Evolutionary conservation across 192 early-diverging fungal species (phyloP).

Genomic region (Diversispora epigaea): DNA sequence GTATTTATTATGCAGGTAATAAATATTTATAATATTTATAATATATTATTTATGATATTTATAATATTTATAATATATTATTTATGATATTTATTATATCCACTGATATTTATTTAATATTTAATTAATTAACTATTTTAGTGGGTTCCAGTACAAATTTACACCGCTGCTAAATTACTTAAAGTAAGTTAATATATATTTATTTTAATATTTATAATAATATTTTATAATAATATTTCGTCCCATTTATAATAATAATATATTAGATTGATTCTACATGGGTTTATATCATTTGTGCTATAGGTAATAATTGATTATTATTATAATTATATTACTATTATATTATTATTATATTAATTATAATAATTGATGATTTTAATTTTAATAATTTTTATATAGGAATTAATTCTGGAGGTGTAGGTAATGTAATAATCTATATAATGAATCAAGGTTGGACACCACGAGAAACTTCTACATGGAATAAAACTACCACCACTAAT

Average conservation of each 20-base stretch:
- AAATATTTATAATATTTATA: neutral
- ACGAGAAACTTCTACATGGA: too few species aligned
- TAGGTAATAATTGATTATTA: neutral
- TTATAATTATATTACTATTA: too few species aligned
- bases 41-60: neutral
- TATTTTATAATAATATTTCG: neutral
- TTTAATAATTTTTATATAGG: too few species aligned
- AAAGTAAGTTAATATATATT: neutral
- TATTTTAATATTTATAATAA: neutral
- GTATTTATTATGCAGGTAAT: neutral
- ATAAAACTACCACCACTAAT: too few species aligned
- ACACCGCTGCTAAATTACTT: neutral
- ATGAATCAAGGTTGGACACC: too few species aligned
- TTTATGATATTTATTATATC: too few species aligned
- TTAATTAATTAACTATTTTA: neutral
- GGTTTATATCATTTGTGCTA: neutral
- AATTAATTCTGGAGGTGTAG: too few species aligned
- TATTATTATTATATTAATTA: too few species aligned
- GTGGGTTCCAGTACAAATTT: neutral
- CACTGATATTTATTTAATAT: neutral
- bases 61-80: neutral
- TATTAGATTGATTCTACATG: constrained; percentile 2
- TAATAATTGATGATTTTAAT: too few species aligned
- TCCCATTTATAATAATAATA: neutral
- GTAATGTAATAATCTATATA: too few species aligned